Percentiles rank a stretch among this genome's conserved stretches.
phyloP scores from a whole-genome alignment of 1,284 basidiomycete species.

The Earliella scabrosa region DNA sequence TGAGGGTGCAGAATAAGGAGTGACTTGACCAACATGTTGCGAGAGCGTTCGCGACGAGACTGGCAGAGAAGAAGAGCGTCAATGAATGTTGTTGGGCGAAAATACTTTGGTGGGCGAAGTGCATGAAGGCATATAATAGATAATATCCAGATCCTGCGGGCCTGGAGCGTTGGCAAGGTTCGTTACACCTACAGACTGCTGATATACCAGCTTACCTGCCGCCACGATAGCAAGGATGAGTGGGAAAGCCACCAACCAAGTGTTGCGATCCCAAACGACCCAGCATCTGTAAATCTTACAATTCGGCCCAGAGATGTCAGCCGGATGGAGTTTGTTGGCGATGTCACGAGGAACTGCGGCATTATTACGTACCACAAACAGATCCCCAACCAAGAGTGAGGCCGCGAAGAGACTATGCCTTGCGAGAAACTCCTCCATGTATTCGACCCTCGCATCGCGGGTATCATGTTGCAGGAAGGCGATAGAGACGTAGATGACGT shows the following conservation, averaged over 20 bases:
- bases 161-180: neutral
- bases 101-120: slow-evolving; percentile 6
- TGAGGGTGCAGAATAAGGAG: neutral
- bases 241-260: slow-evolving; percentile 16
- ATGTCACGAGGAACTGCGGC: too few relatives aligned
- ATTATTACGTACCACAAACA: slow-evolving; percentile 23
- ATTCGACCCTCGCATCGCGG: neutral
- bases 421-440: slow-evolving; percentile 1
- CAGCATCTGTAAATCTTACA: slow-evolving; percentile 25
- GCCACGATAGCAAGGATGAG: slow-evolving; percentile 17
- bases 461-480: slow-evolving; percentile 19
- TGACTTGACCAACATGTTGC: slow-evolving; percentile 15
- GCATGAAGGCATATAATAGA: slow-evolving; percentile 14
- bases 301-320: neutral
- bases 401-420: slow-evolving; percentile 19
- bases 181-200: neutral
- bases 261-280: slow-evolving; percentile 25
- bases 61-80: slow-evolving; percentile 21
- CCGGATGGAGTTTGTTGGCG: neutral
- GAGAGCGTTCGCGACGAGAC: slow-evolving; percentile 25
- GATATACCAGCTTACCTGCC: slow-evolving; percentile 7
- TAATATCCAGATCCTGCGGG: slow-evolving; percentile 7
- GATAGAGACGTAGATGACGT: slow-evolving; percentile 20
- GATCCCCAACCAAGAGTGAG: slow-evolving; percentile 19
- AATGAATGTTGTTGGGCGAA: slow-evolving; percentile 9